Conservation (phyloP, 768 basidiomycete species). For the Hericium coralloides region DNA sequence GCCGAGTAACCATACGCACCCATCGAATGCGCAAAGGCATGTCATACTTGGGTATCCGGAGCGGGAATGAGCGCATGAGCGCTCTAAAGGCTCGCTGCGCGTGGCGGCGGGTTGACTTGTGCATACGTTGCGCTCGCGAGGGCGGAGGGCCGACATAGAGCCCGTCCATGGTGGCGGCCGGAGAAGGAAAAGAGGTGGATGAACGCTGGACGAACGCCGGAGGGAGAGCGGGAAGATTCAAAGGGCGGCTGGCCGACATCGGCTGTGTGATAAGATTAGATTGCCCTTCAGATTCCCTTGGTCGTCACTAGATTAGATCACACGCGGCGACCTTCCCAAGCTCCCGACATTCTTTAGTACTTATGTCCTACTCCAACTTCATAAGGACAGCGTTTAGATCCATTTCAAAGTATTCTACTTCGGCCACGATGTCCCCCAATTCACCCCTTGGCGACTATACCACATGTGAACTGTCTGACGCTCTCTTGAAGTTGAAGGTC, state of each 20-base stretch:
- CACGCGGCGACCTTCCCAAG: background rate
- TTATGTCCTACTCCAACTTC: background rate
- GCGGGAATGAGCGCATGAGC: constrained; percentile 63
- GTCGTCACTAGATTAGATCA: background rate
- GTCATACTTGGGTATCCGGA: constrained; percentile 58
- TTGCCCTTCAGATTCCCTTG: background rate
- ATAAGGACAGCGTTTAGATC: too few species aligned
- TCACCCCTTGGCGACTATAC: constrained; percentile 34
- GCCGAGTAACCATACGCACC: constrained; percentile 27
- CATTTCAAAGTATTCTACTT: constrained; percentile 13
- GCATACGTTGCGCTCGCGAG: background rate
- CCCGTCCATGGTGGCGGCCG: background rate
- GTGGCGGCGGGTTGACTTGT: constrained; percentile 25
- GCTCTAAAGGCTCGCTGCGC: constrained; percentile 39
- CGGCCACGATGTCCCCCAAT: constrained; percentile 5
- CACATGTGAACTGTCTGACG: constrained; percentile 83
- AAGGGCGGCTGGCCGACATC: background rate
- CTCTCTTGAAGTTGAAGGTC: constrained; percentile 70
- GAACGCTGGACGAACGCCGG: background rate
- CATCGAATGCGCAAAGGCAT: constrained; percentile 66
- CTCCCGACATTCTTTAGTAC: too few species aligned
- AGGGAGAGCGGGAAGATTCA: background rate
- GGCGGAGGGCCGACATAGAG: background rate
- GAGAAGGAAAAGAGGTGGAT: background rate
- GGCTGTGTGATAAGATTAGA: background rate